Percentiles rank a stretch among this genome's conserved stretches.
These are phyloP conservation scores for Exsudoporus frostii DNA, from an alignment of 768 basidiomycete species.

Conservation along the genomic window DNA sequence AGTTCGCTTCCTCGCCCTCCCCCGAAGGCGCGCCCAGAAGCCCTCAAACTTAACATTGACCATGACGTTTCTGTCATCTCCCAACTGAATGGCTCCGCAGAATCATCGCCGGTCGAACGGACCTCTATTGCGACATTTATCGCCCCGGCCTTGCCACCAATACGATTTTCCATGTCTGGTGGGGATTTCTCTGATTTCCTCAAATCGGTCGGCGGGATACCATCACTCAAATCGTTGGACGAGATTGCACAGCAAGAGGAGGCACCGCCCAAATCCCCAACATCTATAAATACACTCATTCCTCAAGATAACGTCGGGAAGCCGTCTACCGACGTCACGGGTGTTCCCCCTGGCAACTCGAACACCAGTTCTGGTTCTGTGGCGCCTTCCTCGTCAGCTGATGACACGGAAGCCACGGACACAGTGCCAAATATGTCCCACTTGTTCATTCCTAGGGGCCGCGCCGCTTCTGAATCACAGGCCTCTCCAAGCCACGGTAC, in stretches of 20 bases:
- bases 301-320: conserved; percentile 6
- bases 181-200: conserved; percentile 79
- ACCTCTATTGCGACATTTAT: conserved; percentile 75
- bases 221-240: conserved; percentile 45
- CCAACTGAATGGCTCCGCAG: conserved; percentile 44
- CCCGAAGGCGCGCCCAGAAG: conserved; percentile 38
- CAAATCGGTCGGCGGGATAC: conserved; percentile 51
- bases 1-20: conserved; percentile 41
- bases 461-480: conserved; percentile 35
- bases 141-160: conserved; percentile 84
- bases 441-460: conserved; percentile 17
- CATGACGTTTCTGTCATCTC: conserved; percentile 15
- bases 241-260: conserved; percentile 43
- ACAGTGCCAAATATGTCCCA: conserved; percentile 9
- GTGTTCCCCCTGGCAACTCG: background rate
- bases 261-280: conserved; percentile 26
- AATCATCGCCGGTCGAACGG: conserved; percentile 63
- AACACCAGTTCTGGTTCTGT: background rate
- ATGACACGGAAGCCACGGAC: conserved; percentile 12
- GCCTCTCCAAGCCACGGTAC: conserved; percentile 7
- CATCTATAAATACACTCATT: conserved; percentile 17
- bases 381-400: background rate
- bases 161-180: conserved; percentile 84
- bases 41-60: conserved; percentile 27
- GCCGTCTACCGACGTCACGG: background rate